These are phyloP conservation scores for Clonostachys rosea DNA, from an alignment of 2,329 filamentous ascomycete genomes.

Conservation along the genomic window DNA sequence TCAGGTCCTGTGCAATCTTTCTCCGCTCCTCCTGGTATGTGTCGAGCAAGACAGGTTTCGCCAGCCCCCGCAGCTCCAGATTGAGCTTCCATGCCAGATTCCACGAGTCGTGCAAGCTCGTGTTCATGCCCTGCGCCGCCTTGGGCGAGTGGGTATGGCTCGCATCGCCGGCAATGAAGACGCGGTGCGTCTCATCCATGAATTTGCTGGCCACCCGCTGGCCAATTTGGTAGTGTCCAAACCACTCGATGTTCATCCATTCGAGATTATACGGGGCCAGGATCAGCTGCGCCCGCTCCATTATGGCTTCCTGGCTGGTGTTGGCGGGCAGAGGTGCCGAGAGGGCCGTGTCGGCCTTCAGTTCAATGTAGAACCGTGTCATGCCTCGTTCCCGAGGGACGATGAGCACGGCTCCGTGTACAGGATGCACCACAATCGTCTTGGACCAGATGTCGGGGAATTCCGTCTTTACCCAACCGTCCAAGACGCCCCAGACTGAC, in stretches of 20 bases:
- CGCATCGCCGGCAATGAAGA: conserved; percentile 68
- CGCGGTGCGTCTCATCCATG: conserved; percentile 52
- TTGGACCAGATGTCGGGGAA: conserved; percentile 76
- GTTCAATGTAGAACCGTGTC: conserved; percentile 60
- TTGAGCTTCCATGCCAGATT: conserved; percentile 53
- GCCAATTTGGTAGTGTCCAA: conserved; percentile 67
- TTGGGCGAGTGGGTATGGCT: conserved; percentile 71
- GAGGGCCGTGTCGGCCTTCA: conserved; percentile 34
- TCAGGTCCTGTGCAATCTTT: conserved; percentile 54
- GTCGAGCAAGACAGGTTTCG: conserved; percentile 37
- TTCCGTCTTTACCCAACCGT: conserved; percentile 65
- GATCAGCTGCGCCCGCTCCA: conserved; percentile 59
- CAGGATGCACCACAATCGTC: conserved; percentile 62
- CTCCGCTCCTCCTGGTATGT: conserved; percentile 61
- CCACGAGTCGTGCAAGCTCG: conserved; percentile 54
- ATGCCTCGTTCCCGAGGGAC: conserved; percentile 70
- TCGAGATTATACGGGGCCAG: conserved; percentile 52
- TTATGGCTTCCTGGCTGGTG: conserved; percentile 62
- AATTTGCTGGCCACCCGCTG: conserved; percentile 69
- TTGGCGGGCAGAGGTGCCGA: conserved; percentile 24
- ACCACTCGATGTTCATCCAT: conserved; percentile 63
- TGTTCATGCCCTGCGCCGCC: conserved; percentile 66
- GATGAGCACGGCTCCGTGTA: conserved; percentile 66
- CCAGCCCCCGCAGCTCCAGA: conserved; percentile 48
- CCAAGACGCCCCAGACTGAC: conserved; percentile 65